Conservation (phyloP, 257 asterid species). For the Gentiana dahurica region DNA sequence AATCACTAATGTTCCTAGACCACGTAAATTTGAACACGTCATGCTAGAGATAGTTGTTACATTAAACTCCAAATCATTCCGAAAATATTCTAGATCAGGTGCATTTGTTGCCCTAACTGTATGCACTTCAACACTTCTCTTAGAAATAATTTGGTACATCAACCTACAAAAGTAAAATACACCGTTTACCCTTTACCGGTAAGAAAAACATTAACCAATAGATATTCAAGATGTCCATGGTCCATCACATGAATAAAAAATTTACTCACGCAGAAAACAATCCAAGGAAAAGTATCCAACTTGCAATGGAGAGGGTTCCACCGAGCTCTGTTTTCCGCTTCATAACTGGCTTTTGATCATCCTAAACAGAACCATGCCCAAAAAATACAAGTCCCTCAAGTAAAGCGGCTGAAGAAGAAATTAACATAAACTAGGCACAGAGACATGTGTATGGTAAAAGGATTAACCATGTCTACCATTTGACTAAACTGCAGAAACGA, state of each 20-base stretch:
- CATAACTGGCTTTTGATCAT: slow-evolving; percentile 61
- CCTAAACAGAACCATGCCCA: slow-evolving; percentile 13
- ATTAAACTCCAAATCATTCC: slow-evolving; percentile 72
- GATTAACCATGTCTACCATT: too few species aligned
- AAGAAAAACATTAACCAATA: background rate
- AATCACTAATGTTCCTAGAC: slow-evolving; percentile 57
- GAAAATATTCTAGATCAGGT: slow-evolving; percentile 67
- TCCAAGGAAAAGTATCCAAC: slow-evolving; percentile 86
- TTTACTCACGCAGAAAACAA: slow-evolving; percentile 81
- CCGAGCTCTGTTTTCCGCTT: slow-evolving; percentile 98
- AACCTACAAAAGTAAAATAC: slow-evolving; percentile 37
- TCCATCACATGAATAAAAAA: background rate
- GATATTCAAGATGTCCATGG: background rate
- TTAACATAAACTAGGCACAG: too few species aligned
- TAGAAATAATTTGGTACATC: slow-evolving; percentile 82
- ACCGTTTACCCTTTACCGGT: background rate
- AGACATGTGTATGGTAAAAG: too few species aligned
- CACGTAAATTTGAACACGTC: slow-evolving; percentile 86
- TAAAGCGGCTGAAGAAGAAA: background rate
- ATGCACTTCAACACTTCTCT: slow-evolving; percentile 81
- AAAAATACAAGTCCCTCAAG: slow-evolving; percentile 2
- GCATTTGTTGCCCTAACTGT: slow-evolving; percentile 72
- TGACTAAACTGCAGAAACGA: too few species aligned
- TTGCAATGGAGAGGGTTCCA: slow-evolving; percentile 81
- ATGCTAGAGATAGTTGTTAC: slow-evolving; percentile 78